These are phyloP conservation scores for Phytophthora foliorum DNA, from an alignment of 352 stramenopile genomes.

Conservation along the genomic window DNA sequence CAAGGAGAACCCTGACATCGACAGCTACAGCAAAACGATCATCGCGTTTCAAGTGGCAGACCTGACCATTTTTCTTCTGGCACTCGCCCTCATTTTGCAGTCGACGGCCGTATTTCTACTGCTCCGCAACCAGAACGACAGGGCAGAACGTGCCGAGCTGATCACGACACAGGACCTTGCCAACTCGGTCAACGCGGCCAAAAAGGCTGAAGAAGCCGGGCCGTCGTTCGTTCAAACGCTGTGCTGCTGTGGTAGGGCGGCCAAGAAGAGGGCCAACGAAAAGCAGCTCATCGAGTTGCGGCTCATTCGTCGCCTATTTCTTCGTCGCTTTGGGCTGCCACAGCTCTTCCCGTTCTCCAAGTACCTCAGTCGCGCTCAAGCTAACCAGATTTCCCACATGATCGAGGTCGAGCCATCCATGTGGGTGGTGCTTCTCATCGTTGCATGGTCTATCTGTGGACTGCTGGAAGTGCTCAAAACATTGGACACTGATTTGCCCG, in stretches of 20 bases:
- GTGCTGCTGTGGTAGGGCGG: conserved; percentile 22
- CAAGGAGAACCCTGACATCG: conserved; percentile 48
- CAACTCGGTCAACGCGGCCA: conserved; percentile 11
- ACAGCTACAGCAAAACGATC: conserved; percentile 47
- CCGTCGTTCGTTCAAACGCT: conserved; percentile 27
- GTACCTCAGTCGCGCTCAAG: conserved; percentile 74
- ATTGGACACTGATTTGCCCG: conserved; percentile 21
- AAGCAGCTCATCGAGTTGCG: conserved; percentile 44
- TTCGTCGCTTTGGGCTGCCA: conserved; percentile 47
- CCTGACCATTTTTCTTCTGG: conserved; percentile 63
- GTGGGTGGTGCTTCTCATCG: conserved; percentile 58
- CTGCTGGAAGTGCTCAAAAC: conserved; percentile 42
- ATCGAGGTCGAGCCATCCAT: conserved; percentile 75
- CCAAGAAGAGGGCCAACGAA: conserved; percentile 21
- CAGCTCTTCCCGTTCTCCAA: conserved; percentile 75
- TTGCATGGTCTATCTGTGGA: conserved; percentile 48
- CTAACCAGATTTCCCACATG: conserved; percentile 79
- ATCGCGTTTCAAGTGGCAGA: conserved; percentile 67
- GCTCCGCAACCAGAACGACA: conserved; percentile 48
- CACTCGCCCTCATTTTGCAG: conserved; percentile 62
- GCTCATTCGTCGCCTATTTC: conserved; percentile 52
- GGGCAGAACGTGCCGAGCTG: conserved; percentile 53
- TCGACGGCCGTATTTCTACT: conserved; percentile 53
- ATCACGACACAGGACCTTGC: conserved; percentile 48
- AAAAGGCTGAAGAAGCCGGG: conserved; percentile 1